Evolutionary conservation across 495 filamentous ascomycete genomes (phyloP).

Genomic region (Penicillium egyptiacum): DNA sequence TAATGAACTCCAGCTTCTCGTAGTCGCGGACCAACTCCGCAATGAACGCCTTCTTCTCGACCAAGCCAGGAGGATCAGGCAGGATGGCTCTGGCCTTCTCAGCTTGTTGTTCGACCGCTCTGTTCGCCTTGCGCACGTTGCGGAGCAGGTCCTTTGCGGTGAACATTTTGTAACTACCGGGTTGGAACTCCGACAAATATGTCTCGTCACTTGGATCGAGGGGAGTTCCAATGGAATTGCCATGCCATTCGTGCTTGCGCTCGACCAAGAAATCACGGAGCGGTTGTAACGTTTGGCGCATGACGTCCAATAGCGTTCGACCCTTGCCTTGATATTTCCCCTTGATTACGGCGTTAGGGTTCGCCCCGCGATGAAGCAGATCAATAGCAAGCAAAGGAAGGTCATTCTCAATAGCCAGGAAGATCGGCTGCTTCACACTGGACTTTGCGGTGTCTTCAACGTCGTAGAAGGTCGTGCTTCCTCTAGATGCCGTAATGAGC

Average conservation of each 20-base stretch:
- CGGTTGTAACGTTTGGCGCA: slow-evolving; percentile 47
- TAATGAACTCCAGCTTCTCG: slow-evolving; percentile 47
- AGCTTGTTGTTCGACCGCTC: slow-evolving; percentile 4
- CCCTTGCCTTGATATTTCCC: slow-evolving; percentile 22
- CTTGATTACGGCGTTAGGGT: slow-evolving; percentile 52
- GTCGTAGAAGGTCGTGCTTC: neutral
- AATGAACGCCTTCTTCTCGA: slow-evolving; percentile 54
- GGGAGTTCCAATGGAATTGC: slow-evolving; percentile 18
- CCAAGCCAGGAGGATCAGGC: slow-evolving; percentile 32
- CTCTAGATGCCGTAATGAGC: slow-evolving; percentile 21
- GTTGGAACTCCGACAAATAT: slow-evolving; percentile 42
- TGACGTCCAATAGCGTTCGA: slow-evolving; percentile 25
- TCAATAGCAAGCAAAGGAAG: slow-evolving; percentile 53
- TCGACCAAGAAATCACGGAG: slow-evolving; percentile 41
- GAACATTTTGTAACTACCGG: slow-evolving; percentile 56
- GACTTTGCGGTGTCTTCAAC: slow-evolving; percentile 42
- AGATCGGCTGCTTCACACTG: slow-evolving; percentile 55
- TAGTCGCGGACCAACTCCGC: slow-evolving; percentile 48
- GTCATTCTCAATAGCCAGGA: slow-evolving; percentile 53
- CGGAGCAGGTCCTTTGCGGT: slow-evolving; percentile 22
- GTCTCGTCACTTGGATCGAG: slow-evolving; percentile 36
- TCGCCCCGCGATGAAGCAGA: slow-evolving; percentile 58
- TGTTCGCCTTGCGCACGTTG: slow-evolving; percentile 11
- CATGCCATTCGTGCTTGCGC: neutral
- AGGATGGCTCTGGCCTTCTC: neutral